Evolutionary conservation across 2,329 filamentous ascomycete species (phyloP).

Genomic region (Fusarium sp.): DNA sequence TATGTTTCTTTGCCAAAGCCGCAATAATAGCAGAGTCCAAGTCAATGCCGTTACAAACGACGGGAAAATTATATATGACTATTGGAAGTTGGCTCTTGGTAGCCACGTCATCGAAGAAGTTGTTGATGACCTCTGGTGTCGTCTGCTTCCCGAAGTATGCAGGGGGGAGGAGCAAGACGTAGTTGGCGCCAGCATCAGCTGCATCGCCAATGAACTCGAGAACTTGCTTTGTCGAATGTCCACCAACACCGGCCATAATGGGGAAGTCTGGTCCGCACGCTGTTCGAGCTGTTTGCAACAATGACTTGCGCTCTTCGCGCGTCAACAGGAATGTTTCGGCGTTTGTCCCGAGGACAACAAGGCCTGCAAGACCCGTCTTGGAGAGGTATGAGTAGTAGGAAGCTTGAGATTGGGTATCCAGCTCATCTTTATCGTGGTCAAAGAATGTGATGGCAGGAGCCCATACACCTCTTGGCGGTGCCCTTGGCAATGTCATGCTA

Average conservation of each 20-base stretch:
- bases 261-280: constrained; percentile 88
- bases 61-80: constrained; percentile 77
- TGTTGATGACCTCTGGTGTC: constrained; percentile 67
- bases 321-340: constrained; percentile 68
- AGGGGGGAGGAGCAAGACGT: constrained; percentile 70
- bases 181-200: constrained; percentile 70
- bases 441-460: constrained; percentile 68
- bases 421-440: constrained; percentile 60
- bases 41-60: constrained; percentile 75
- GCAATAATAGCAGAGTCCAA: constrained; percentile 72
- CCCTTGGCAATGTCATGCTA: constrained; percentile 34
- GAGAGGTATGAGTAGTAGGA: constrained; percentile 66
- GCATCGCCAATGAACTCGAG: constrained; percentile 72
- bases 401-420: constrained; percentile 61
- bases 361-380: constrained; percentile 61
- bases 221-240: constrained; percentile 73
- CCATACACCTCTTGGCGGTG: constrained; percentile 59
- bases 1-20: constrained; percentile 37
- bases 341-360: constrained; percentile 68
- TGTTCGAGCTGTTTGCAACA: constrained; percentile 74
- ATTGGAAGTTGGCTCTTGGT: constrained; percentile 65
- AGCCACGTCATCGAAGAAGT: constrained; percentile 71
- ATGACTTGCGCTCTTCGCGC: constrained; percentile 66
- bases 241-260: constrained; percentile 78
- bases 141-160: constrained; percentile 75